Evolutionary conservation across 208 protist genomes (phyloP).

Genomic region (Leishmania tropica): DNA sequence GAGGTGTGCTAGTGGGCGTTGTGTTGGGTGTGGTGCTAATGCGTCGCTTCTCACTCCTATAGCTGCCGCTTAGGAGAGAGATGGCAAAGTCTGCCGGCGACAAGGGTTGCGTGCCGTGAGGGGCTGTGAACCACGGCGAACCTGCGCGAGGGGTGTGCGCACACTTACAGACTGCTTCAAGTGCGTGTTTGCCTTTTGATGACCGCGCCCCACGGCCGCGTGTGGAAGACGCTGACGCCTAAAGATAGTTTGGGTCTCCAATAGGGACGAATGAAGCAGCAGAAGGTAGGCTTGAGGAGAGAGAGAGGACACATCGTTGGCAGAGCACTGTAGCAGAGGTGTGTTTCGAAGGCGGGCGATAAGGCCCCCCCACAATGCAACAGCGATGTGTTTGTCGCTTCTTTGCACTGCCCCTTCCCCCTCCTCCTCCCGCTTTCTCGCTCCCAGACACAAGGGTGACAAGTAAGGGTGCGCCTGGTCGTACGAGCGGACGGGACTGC

Average conservation of each 20-base stretch:
- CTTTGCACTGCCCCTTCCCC: background rate
- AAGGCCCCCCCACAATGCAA: background rate
- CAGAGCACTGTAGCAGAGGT: background rate
- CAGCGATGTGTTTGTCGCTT: background rate
- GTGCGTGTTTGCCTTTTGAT: background rate
- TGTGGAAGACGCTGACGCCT: background rate
- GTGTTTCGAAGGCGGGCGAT: background rate
- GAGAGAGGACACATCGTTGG: background rate
- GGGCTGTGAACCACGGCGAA: background rate
- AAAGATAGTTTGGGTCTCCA: background rate
- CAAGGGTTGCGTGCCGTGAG: background rate
- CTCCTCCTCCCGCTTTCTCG: background rate
- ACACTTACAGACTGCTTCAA: background rate
- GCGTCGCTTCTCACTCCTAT: slow-evolving; percentile 19
- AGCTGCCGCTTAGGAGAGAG: background rate
- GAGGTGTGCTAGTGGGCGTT: slow-evolving; percentile 21
- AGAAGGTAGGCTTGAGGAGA: background rate
- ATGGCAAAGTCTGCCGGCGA: background rate
- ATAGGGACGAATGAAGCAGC: background rate
- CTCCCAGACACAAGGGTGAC: background rate
- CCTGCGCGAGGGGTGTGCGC: background rate
- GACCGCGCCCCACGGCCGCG: background rate
- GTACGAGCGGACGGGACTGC: background rate
- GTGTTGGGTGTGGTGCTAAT: slow-evolving; percentile 18
- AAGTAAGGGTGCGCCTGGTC: background rate